Conservation (phyloP, 495 filamentous ascomycete genomes). For the Daldinia grandis region DNA sequence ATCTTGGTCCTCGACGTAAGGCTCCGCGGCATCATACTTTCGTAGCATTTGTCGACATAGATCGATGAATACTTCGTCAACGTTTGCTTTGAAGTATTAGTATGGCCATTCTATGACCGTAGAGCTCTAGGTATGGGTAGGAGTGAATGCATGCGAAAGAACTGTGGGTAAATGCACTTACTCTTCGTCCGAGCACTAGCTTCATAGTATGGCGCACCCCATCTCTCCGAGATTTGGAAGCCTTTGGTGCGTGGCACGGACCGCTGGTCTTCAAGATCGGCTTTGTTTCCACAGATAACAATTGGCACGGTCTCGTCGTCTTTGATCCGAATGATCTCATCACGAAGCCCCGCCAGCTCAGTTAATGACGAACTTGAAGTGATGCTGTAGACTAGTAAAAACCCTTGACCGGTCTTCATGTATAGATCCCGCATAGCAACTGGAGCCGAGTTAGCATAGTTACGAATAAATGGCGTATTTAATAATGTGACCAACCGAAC, state of each 20-base stretch:
- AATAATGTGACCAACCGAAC: conserved; percentile 75
- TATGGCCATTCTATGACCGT: neutral
- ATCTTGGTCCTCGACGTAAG: conserved; percentile 51
- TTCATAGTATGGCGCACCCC: conserved; percentile 96
- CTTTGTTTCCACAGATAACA: conserved; percentile 98
- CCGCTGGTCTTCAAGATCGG: conserved; percentile 91
- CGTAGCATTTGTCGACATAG: conserved; percentile 91
- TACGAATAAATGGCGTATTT: conserved; percentile 6
- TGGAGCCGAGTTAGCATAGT: conserved; percentile 41
- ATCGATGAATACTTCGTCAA: conserved; percentile 94
- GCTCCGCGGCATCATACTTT: conserved; percentile 65
- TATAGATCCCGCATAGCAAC: conserved; percentile 83
- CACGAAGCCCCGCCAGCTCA: conserved; percentile 87
- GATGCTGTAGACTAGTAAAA: conserved; percentile 97
- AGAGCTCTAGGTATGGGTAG: conserved; percentile 8
- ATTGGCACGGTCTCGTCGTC: conserved; percentile 91
- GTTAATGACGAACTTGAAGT: conserved; percentile 84
- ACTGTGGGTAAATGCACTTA: conserved; percentile 45
- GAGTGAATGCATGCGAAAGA: conserved; percentile 10
- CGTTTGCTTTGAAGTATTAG: conserved; percentile 68
- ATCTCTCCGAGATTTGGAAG: conserved; percentile 85
- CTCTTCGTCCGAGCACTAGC: conserved; percentile 79
- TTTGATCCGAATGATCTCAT: conserved; percentile 97
- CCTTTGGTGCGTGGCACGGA: conserved; percentile 82
- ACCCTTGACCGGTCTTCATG: conserved; percentile 97